Base-by-base conservation (phyloP, 176 grass and related monocot species). In the Bromus sterilis region DNA sequence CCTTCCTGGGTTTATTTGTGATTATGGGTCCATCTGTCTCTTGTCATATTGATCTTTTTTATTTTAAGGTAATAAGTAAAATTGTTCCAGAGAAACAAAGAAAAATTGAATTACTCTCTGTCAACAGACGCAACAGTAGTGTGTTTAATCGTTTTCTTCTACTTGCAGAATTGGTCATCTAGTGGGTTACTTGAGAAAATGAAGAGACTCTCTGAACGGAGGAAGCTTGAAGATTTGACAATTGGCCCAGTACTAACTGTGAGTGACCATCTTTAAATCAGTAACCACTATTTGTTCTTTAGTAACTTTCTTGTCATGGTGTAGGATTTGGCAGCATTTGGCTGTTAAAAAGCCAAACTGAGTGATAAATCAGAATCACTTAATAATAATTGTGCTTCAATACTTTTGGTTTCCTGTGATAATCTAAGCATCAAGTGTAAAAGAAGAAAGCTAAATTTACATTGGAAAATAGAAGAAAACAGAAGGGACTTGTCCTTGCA, bases 171-270 rank as follows among this genome's bases (percentile, higher is more conserved):
- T 49, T 99, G 93, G 93, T 82, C 78, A 53, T 91, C 96, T 57
- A 93, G 79, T 83, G 91, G 88, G 18, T 77, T 98, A 48, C 77
- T 98, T 84, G 83, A 88, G 66, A 98, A 98, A 86, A 87, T 98
- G 90, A 90, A 90, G 71, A 64, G 15, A 80, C 91, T 91, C 82
- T 94, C 96, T 79, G 89, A 81, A 56, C 86, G 93, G 80, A 93
- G 93, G 67, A 98, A 93, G 43, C 86, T 98, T 46, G 84, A 95
- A 87, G 96, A 95, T 83, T 91, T 98, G 87, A 98, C 96, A 30
- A 55, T 98, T 75, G 96, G 96, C 28, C 93, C 96, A 43, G 96
- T 95, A 77, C 90, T 95, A 77, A 98, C 93, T 33, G 96, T 98
- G 85, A 93, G 89, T 87, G n/a, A 49, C 28, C 36, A 66, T 31